Evolutionary conservation across 2,329 filamentous ascomycete genomes (phyloP), one percentile per base, ranked within the genome.

Genomic region (Cyphellophora europaea): DNA sequence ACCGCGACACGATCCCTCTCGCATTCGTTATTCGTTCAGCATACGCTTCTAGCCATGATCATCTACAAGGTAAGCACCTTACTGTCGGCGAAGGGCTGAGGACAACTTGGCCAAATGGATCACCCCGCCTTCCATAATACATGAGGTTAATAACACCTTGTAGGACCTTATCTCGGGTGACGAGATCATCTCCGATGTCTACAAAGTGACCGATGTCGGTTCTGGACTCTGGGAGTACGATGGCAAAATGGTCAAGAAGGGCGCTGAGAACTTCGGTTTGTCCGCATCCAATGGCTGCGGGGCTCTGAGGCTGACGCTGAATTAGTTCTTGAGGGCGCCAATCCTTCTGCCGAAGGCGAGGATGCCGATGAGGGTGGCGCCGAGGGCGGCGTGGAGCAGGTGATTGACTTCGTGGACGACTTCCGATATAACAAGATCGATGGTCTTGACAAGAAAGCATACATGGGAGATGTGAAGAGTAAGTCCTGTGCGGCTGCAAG

Each of bases 151-250:
- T 18, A 15, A n/a, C 29, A 13, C 16, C 10, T 15, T 17, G 5
- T 13, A 98, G 91, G 91, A 98, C 62, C 67, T 91, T 54, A 62
- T 95, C 66, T 83, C 77, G 65, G 84, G 70, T 49, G 89, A 95
- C 69, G 91, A 98, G 81, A 75, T 98, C 63, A 79, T 96, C 78
- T 93, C 91, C 57, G 89, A 96, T 70, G 91, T 83, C 52, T 95
- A 81, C 71, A 72, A 87, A 52, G 64, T 93, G 59, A 86, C 84
- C 70, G 71, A 82, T 62, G 59, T 89, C 46, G 83, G 88, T 62
- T 78, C 76, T 50, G 70, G 83, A 51, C 78, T 82, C 54, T 96
- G 83, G 69, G 89, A 96, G 72, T 81, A 80, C 58, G 82, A 98
- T 69, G 94, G 88, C 68, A 71, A 73, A 60, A 93, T 89, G 78